Percentiles rank a stretch among this genome's conserved stretches.
Conservation (phyloP, 768 basidiomycete species). For the Leccinum uliginosum region DNA sequence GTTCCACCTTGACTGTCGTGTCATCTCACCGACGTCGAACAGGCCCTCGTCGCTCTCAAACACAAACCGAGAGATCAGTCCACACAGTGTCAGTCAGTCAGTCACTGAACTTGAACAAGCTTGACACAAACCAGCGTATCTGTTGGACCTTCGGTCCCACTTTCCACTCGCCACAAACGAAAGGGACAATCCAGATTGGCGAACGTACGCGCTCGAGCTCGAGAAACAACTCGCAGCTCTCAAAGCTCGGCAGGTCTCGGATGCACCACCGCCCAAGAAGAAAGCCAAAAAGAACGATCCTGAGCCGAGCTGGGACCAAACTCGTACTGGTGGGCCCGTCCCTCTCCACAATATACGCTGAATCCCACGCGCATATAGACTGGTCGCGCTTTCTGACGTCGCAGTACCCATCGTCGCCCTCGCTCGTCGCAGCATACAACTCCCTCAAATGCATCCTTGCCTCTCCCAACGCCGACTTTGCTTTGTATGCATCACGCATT, state of each 20-base stretch:
- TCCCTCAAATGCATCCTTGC: slow-evolving; percentile 20
- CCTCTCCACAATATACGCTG: neutral
- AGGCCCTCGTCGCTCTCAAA: slow-evolving; percentile 24
- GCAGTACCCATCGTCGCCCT: slow-evolving; percentile 20
- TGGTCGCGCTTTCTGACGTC: slow-evolving; percentile 19
- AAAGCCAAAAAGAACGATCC: slow-evolving; percentile 22
- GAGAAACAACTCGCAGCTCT: slow-evolving; percentile 21
- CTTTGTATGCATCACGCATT: slow-evolving; percentile 9
- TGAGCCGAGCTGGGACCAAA: slow-evolving; percentile 22
- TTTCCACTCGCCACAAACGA: slow-evolving; percentile 15
- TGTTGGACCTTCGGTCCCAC: slow-evolving; percentile 24
- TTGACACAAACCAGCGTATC: slow-evolving; percentile 19
- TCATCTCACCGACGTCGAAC: neutral
- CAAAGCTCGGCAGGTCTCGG: slow-evolving; percentile 16
- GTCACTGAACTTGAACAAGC: too few species aligned
- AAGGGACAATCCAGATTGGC: slow-evolving; percentile 13
- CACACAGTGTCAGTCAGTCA: slow-evolving; percentile 14
- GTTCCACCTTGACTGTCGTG: neutral
- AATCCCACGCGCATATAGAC: slow-evolving; percentile 6
- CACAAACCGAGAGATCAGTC: slow-evolving; percentile 25
- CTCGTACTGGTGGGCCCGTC: slow-evolving; percentile 10
- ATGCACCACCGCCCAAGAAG: slow-evolving; percentile 24
- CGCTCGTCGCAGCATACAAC: slow-evolving; percentile 19
- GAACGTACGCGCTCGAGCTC: slow-evolving; percentile 27
- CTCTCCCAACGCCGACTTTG: slow-evolving; percentile 4